Percentiles rank a stretch among this genome's conserved stretches.
These are phyloP conservation scores for Baeospora myosura DNA, from an alignment of 1,284 basidiomycete species.

Conservation along the genomic window DNA sequence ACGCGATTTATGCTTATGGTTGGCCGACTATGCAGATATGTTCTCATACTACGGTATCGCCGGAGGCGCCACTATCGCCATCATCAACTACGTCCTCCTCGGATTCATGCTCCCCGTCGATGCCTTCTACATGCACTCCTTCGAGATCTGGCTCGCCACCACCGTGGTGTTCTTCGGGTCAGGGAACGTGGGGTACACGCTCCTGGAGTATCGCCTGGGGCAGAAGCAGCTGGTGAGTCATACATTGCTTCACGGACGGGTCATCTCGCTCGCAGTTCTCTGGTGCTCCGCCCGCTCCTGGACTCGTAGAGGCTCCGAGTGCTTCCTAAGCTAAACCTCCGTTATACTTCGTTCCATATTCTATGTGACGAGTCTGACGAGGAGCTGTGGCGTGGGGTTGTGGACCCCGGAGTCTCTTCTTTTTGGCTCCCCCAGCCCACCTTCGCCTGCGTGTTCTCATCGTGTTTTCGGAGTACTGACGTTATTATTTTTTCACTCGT, in stretches of 20 bases:
- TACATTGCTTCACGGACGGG: conserved; percentile 29
- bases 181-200: conserved; percentile 67
- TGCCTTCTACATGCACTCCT: conserved; percentile 64
- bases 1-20: conserved; percentile 2
- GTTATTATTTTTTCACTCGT: conserved; percentile 2
- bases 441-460: conserved; percentile 2
- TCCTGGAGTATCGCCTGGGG: conserved; percentile 74
- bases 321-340: not conserved
- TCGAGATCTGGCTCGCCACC: conserved; percentile 75
- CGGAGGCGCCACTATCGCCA: conserved; percentile 54
- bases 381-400: too few relatives aligned
- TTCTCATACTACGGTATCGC: conserved; percentile 85
- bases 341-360: not conserved
- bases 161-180: conserved; percentile 71
- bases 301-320: too few relatives aligned
- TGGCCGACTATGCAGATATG: conserved; percentile 50
- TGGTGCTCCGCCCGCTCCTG: too few relatives aligned
- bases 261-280: too few relatives aligned
- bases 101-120: conserved; percentile 65
- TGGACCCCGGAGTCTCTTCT: not conserved
- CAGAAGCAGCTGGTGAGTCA: conserved; percentile 41
- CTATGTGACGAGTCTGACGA: too few relatives aligned
- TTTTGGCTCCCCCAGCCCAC: conserved; percentile 8
- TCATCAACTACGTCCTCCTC: conserved; percentile 70
- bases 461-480: not conserved